Conservation (phyloP, 345 rosid genomes). For the Streptanthus diversifolius region DNA sequence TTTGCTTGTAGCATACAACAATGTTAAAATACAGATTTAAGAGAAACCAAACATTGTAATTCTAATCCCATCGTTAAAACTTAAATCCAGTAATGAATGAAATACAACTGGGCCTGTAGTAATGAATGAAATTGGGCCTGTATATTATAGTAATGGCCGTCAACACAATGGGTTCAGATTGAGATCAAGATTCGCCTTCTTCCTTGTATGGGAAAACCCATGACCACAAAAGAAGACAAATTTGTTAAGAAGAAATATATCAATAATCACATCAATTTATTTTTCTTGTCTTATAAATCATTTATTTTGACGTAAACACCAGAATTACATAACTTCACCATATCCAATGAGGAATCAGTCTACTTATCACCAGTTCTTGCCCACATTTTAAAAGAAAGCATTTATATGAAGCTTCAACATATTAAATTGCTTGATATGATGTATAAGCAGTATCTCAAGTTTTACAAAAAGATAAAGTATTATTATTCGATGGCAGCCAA, state of each 20-base stretch:
- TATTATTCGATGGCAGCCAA: neutral
- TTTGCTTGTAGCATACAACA: no score
- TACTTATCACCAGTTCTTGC: neutral
- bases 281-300: neutral
- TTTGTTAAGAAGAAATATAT: neutral
- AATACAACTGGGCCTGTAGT: no score
- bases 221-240: neutral
- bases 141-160: neutral
- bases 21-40: no score
- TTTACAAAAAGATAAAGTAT: no score
- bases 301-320: neutral
- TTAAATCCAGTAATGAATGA: no score
- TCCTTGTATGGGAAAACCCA: neutral
- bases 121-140: neutral
- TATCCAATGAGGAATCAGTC: conserved; percentile 10
- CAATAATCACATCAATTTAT: neutral
- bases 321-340: neutral
- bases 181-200: neutral
- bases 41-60: no score
- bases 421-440: neutral
- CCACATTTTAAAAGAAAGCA: neutral
- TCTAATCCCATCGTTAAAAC: no score
- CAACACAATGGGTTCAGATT: neutral
- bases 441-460: neutral
- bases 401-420: neutral